phyloP scores from a whole-genome alignment of 202 grass and related monocot genomes.

The Panicum hallii region DNA sequence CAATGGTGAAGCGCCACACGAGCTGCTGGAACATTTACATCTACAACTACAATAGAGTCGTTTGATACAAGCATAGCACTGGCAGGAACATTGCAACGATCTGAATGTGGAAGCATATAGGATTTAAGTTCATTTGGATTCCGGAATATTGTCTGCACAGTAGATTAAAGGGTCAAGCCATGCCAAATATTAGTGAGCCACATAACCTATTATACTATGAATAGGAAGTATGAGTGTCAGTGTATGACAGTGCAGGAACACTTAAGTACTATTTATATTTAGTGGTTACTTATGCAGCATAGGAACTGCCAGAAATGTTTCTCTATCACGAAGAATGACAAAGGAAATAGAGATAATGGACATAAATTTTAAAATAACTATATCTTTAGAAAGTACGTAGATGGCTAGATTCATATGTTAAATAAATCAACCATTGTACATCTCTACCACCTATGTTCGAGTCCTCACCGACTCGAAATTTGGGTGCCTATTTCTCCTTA shows the following conservation, averaged over 20 bases:
- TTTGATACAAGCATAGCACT: slow-evolving; percentile 83
- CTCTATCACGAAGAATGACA: slow-evolving; percentile 34
- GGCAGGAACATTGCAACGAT: slow-evolving; percentile 93
- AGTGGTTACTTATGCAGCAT: slow-evolving; percentile 31
- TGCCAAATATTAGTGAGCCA: slow-evolving; percentile 33
- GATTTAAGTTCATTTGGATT: slow-evolving; percentile 91
- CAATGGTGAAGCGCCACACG: slow-evolving; percentile 90
- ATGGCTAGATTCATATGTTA: slow-evolving; percentile 23
- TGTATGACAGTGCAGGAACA: neutral
- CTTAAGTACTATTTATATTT: slow-evolving; percentile 2
- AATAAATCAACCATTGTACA: neutral
- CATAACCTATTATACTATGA: neutral
- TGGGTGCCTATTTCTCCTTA: neutral
- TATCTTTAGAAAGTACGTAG: slow-evolving; percentile 23
- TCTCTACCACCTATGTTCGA: neutral
- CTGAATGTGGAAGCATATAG: slow-evolving; percentile 81
- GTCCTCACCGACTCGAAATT: neutral
- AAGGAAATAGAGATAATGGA: slow-evolving; percentile 43
- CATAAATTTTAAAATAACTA: neutral
- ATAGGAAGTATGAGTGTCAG: neutral
- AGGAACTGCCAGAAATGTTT: slow-evolving; percentile 19
- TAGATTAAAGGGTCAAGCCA: slow-evolving; percentile 38
- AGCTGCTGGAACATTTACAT: slow-evolving; percentile 75
- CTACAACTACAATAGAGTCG: slow-evolving; percentile 88
- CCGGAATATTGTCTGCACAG: slow-evolving; percentile 93